Percentiles rank a stretch among this genome's conserved stretches.
Conservation (phyloP, 2,329 filamentous ascomycete genomes). For the Fusarium gaditjirri region DNA sequence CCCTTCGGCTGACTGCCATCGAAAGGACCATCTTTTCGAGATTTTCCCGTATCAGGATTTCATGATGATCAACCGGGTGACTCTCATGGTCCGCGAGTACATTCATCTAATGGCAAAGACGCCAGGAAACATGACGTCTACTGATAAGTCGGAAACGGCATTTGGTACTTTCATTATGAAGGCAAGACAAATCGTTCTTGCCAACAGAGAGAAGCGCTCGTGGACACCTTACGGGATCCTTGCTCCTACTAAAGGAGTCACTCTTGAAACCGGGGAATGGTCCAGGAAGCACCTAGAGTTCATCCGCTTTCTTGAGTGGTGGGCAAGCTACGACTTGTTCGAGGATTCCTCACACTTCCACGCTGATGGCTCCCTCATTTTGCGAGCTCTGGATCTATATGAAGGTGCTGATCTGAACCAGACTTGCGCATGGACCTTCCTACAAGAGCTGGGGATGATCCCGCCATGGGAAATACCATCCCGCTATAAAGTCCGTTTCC, state of each 20-base stretch:
- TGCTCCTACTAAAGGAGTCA: slow-evolving; percentile 41
- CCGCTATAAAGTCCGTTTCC: slow-evolving; percentile 69
- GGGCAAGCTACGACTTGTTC: slow-evolving; percentile 69
- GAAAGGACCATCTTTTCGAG: slow-evolving; percentile 69
- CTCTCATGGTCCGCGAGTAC: slow-evolving; percentile 49
- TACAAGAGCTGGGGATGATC: slow-evolving; percentile 80
- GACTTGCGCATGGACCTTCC: slow-evolving; percentile 68
- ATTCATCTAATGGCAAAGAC: slow-evolving; percentile 37
- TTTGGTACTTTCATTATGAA: slow-evolving; percentile 60
- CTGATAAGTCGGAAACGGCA: slow-evolving; percentile 30
- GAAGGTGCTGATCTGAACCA: slow-evolving; percentile 53
- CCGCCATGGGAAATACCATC: slow-evolving; percentile 76
- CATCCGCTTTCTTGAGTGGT: slow-evolving; percentile 76
- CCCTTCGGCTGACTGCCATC: slow-evolving; percentile 57
- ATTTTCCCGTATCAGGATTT: slow-evolving; percentile 55
- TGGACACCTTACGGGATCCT: slow-evolving; percentile 63
- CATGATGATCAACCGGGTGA: slow-evolving; percentile 47
- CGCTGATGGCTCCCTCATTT: slow-evolving; percentile 70
- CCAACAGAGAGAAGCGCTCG: slow-evolving; percentile 59
- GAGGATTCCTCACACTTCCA: slow-evolving; percentile 62
- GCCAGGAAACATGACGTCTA: slow-evolving; percentile 18
- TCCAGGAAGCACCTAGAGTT: slow-evolving; percentile 56
- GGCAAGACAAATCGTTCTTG: slow-evolving; percentile 61
- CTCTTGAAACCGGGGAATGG: slow-evolving; percentile 44
- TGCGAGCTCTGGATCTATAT: slow-evolving; percentile 72